These are phyloP conservation scores for Apophysomyces ossiformis DNA, from an alignment of 371 early-diverging fungal species.

Conservation along the genomic window DNA sequence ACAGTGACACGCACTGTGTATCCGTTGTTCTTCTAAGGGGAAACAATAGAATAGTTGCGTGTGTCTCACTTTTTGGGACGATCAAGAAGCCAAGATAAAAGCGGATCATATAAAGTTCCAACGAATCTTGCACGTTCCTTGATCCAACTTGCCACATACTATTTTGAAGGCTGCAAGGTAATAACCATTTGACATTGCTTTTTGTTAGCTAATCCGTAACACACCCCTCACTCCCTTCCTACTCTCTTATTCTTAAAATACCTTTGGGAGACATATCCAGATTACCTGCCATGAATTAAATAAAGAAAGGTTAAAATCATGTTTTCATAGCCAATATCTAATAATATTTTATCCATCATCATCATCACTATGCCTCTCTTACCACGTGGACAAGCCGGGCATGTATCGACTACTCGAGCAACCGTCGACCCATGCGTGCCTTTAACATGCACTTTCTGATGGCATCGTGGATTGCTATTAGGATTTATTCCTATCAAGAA, in stretches of 20 bases:
- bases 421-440: slow-evolving; percentile 27
- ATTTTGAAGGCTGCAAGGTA: slow-evolving; percentile 25
- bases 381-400: slow-evolving; percentile 42
- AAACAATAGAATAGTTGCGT: too few species aligned
- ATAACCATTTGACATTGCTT: not conserved
- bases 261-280: slow-evolving; percentile 45
- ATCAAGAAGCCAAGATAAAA: too few species aligned
- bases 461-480: slow-evolving; percentile 37
- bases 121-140: slow-evolving; percentile 25
- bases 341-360: not conserved
- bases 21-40: too few species aligned
- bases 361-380: slow-evolving; percentile 6
- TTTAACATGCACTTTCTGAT: slow-evolving; percentile 31
- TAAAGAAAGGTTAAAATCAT: not conserved
- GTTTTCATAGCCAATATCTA: not conserved
- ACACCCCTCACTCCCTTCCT: not conserved
- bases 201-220: not conserved
- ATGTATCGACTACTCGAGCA: slow-evolving; percentile 44
- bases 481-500: slow-evolving; percentile 39
- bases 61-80: too few species aligned
- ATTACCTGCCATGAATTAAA: slow-evolving; percentile 25
- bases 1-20: too few species aligned
- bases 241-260: slow-evolving; percentile 18
- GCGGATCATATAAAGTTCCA: slow-evolving; percentile 23
- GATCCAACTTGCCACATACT: slow-evolving; percentile 30